Conservation (phyloP, 139 green algal species). For the Tetradesmus lagerheimii region DNA sequence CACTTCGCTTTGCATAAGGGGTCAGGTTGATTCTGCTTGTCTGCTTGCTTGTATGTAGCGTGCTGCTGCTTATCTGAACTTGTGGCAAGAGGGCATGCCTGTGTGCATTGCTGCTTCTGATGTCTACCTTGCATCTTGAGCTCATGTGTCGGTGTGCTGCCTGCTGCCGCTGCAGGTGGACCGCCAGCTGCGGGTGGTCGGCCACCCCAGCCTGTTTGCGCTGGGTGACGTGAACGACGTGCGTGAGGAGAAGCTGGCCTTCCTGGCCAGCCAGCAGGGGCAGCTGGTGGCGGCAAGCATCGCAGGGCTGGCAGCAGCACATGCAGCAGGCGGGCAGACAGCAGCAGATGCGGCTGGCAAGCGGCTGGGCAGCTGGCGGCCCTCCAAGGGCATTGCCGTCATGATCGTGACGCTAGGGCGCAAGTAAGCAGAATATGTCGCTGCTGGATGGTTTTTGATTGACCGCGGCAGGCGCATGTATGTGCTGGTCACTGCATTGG, state of each 20-base stretch:
- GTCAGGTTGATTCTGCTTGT: too few species aligned
- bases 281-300: conserved; percentile 31
- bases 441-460: background rate
- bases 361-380: conserved; percentile 15
- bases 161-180: conserved; percentile 33
- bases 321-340: background rate
- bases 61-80: background rate
- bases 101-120: too few species aligned
- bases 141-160: background rate
- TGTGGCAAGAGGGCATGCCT: too few species aligned
- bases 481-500: background rate
- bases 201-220: conserved; percentile 32
- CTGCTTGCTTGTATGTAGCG: too few species aligned
- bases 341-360: background rate
- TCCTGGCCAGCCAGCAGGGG: conserved; percentile 41
- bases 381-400: conserved; percentile 22
- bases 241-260: conserved; percentile 46
- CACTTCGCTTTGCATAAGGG: too few species aligned
- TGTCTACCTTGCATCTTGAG: too few species aligned
- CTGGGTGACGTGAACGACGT: conserved; percentile 46
- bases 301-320: background rate
- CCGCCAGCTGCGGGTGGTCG: conserved; percentile 13
- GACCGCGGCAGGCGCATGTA: background rate
- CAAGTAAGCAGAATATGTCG: conserved; percentile 19
- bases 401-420: conserved; percentile 23